Percentiles rank a stretch among this genome's conserved stretches.
Evolutionary conservation across 495 filamentous ascomycete genomes (phyloP).

Genomic region (Baudoinia panamericana): DNA sequence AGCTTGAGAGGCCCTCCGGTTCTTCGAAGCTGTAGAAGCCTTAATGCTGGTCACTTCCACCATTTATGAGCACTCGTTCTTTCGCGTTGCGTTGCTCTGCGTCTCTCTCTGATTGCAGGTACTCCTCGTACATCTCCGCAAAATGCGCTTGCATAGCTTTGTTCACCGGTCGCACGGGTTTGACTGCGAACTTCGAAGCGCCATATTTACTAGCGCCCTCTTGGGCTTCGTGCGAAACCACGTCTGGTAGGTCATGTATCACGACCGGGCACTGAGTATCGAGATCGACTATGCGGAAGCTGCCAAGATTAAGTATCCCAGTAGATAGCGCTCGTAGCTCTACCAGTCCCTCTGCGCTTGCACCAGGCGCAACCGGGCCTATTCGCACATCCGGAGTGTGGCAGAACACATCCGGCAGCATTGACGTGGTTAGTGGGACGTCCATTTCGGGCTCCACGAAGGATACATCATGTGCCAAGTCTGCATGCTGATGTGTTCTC

Average conservation of each 20-base stretch:
- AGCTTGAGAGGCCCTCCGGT: conserved; percentile 35
- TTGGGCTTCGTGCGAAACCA: conserved; percentile 33
- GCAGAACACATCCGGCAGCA: conserved; percentile 58
- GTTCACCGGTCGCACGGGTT: too few species aligned
- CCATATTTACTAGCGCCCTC: not conserved
- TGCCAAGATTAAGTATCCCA: conserved; percentile 66
- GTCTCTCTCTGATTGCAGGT: too few species aligned
- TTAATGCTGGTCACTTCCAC: not conserved
- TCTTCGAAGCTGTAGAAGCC: conserved; percentile 27
- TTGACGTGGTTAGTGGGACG: too few species aligned
- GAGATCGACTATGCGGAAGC: conserved; percentile 70
- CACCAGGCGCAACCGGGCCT: conserved; percentile 49
- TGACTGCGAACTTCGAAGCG: not conserved
- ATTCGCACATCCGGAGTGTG: conserved; percentile 73
- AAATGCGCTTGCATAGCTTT: not conserved
- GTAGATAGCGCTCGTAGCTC: conserved; percentile 63
- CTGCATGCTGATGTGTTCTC: too few species aligned
- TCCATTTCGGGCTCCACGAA: too few species aligned
- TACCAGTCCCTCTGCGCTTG: conserved; percentile 68
- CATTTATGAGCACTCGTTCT: not conserved
- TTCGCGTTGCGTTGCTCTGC: not conserved
- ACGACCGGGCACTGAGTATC: conserved; percentile 69
- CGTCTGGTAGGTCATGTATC: conserved; percentile 65
- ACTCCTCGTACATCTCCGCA: not conserved
- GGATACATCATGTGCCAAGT: too few species aligned